Evolutionary conservation across 2,329 filamentous ascomycete genomes (phyloP).

Genomic region (Alternaria incomplexa): DNA sequence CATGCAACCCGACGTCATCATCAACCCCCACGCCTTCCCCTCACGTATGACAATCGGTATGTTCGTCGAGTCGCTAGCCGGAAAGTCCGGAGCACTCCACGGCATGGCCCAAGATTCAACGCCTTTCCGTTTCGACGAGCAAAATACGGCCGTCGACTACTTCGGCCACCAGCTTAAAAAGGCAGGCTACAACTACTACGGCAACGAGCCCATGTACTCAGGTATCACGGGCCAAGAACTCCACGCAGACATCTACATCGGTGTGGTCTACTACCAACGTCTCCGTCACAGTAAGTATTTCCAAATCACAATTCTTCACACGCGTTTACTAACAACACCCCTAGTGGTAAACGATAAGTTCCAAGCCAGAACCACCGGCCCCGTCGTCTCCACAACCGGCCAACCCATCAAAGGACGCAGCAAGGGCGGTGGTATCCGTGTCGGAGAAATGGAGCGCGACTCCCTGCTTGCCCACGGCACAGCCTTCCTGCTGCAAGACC

Average conservation of each 20-base stretch:
- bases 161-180: slow-evolving; percentile 95
- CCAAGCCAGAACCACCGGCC: slow-evolving; percentile 91
- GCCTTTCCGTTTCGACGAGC: slow-evolving; percentile 92
- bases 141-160: slow-evolving; percentile 89
- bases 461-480: slow-evolving; percentile 93
- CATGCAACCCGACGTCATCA: slow-evolving; percentile 97
- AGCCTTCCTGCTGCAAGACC: slow-evolving; percentile 92
- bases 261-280: slow-evolving; percentile 97
- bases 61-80: slow-evolving; percentile 96
- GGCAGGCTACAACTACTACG: slow-evolving; percentile 97
- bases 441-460: slow-evolving; percentile 99
- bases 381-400: slow-evolving; percentile 86
- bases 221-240: slow-evolving; percentile 84
- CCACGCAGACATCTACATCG: slow-evolving; percentile 92
- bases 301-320: too few species aligned
- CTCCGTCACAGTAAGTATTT: slow-evolving; percentile 73
- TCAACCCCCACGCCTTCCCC: slow-evolving; percentile 99
- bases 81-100: slow-evolving; percentile 92
- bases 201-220: slow-evolving; percentile 98
- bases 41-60: slow-evolving; percentile 99
- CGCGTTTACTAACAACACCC: not conserved
- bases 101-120: slow-evolving; percentile 96
- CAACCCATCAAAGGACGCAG: slow-evolving; percentile 97
- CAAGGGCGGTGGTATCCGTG: slow-evolving; percentile 96
- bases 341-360: slow-evolving; percentile 96